Conservation (phyloP, 2,329 filamentous ascomycete genomes). For the Alternaria gaisen region DNA sequence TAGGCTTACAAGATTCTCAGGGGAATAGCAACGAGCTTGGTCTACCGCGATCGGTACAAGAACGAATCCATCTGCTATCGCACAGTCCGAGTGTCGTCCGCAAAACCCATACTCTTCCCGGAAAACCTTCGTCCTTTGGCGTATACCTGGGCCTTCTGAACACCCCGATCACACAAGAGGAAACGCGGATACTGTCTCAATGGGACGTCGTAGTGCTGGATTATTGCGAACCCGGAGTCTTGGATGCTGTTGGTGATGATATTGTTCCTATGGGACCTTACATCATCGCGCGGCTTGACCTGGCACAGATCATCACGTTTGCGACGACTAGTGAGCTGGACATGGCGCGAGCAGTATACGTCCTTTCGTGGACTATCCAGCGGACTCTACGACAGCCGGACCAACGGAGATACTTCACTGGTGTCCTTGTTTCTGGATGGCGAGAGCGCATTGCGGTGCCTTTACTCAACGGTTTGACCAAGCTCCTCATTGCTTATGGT, state of each 20-base stretch:
- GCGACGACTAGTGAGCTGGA: constrained; percentile 33
- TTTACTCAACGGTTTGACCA: constrained; percentile 42
- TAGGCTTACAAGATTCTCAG: constrained; percentile 26
- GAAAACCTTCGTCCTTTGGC: constrained; percentile 47
- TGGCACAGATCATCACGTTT: constrained; percentile 36
- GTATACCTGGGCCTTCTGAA: constrained; percentile 46
- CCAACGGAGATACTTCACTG: constrained; percentile 42
- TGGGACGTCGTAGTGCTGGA: constrained; percentile 49
- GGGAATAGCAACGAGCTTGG: constrained; percentile 19
- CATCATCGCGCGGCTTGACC: constrained; percentile 45
- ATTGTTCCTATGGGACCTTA: constrained; percentile 37
- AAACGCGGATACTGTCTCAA: constrained; percentile 38
- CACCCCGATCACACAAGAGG: constrained; percentile 36
- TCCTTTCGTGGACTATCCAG: constrained; percentile 37
- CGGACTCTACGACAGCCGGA: constrained; percentile 35
- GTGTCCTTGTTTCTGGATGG: constrained; percentile 48
- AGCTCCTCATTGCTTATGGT: constrained; percentile 42
- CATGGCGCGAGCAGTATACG: constrained; percentile 36
- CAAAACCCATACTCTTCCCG: constrained; percentile 26
- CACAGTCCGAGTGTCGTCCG: constrained; percentile 30
- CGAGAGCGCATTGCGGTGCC: constrained; percentile 37
- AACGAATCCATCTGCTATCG: constrained; percentile 40
- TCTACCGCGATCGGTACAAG: constrained; percentile 41
- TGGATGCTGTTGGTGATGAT: constrained; percentile 41
- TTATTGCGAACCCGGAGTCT: constrained; percentile 38